phyloP scores from a whole-genome alignment of 768 basidiomycete genomes.

The Paxillus ammoniavirescens region DNA sequence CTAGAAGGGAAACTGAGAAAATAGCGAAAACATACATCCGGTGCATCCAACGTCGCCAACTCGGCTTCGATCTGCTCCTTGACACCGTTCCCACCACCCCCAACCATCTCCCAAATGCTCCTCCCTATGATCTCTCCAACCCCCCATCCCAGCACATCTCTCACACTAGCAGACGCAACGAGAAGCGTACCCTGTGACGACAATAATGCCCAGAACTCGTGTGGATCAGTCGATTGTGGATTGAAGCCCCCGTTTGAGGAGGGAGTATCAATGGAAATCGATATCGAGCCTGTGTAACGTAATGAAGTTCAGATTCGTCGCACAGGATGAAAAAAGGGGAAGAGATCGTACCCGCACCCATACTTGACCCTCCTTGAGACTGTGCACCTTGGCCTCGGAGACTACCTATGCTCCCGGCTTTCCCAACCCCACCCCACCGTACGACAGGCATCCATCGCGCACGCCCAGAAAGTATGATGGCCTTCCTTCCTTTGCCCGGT shows the following conservation, averaged over 20 bases:
- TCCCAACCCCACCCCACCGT: slow-evolving; percentile 56
- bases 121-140: slow-evolving; percentile 52
- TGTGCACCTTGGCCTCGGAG: neutral
- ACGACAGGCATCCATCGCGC: slow-evolving; percentile 64
- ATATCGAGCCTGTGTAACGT: slow-evolving; percentile 6
- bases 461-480: slow-evolving; percentile 86
- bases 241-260: neutral
- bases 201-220: slow-evolving; percentile 56
- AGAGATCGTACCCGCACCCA: slow-evolving; percentile 22
- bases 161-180: slow-evolving; percentile 47
- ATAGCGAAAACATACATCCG: slow-evolving; percentile 14
- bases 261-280: neutral
- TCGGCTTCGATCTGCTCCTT: slow-evolving; percentile 27
- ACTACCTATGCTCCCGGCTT: slow-evolving; percentile 40
- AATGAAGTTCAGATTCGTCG: neutral
- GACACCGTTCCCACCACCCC: slow-evolving; percentile 15
- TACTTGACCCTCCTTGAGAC: neutral
- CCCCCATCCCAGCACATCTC: slow-evolving; percentile 67
- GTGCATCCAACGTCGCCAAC: slow-evolving; percentile 19
- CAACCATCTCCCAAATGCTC: slow-evolving; percentile 39
- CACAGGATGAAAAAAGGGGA: neutral
- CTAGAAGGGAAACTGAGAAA: neutral
- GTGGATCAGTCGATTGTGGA: slow-evolving; percentile 4
- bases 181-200: slow-evolving; percentile 47
- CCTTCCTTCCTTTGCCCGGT: slow-evolving; percentile 91